A percentile compares a stretch with the other conserved stretches of the same genome.
Evolutionary conservation across 2,329 filamentous ascomycete genomes (phyloP).

Genomic region (Colletotrichum sp.): DNA sequence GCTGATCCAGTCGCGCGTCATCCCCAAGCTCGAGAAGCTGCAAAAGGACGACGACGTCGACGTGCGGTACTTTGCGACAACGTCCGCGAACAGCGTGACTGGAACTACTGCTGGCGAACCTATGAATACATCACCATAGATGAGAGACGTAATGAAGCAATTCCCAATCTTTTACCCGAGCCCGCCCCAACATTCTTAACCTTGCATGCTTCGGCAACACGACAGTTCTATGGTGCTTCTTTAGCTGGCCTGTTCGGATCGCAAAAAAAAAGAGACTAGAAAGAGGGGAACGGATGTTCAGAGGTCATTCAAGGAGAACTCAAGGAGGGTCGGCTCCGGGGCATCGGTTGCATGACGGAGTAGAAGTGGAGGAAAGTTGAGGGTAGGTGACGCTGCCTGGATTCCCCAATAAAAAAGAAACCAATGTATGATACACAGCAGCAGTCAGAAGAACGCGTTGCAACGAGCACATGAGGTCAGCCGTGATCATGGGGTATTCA

Average conservation of each 20-base stretch:
- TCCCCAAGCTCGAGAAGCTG: slow-evolving; percentile 91
- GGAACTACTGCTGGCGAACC: slow-evolving; percentile 57
- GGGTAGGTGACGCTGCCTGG: not conserved
- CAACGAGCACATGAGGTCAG: not conserved
- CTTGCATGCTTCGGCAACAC: slow-evolving; percentile 15
- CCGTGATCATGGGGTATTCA: not conserved
- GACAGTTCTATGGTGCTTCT: slow-evolving; percentile 1
- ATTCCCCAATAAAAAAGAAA: not conserved
- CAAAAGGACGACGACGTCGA: slow-evolving; percentile 98
- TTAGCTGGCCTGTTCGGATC: not conserved
- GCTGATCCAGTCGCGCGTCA: slow-evolving; percentile 83
- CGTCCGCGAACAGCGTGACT: slow-evolving; percentile 70
- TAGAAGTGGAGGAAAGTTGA: not conserved
- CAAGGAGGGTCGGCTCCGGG: not conserved
- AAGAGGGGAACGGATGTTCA: not conserved
- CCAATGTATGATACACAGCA: slow-evolving; percentile 20
- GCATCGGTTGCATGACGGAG: not conserved
- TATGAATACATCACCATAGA: slow-evolving; percentile 71
- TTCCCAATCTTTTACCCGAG: slow-evolving; percentile 47
- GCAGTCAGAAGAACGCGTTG: not conserved
- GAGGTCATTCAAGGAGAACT: not conserved
- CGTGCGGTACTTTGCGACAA: slow-evolving; percentile 96
- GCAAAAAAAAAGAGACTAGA: not conserved
- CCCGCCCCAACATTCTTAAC: not conserved
- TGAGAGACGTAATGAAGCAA: slow-evolving; percentile 56